Base-by-base conservation (phyloP, 805 yeast genomes). In the Cyberlindnera bimundalis region DNA sequence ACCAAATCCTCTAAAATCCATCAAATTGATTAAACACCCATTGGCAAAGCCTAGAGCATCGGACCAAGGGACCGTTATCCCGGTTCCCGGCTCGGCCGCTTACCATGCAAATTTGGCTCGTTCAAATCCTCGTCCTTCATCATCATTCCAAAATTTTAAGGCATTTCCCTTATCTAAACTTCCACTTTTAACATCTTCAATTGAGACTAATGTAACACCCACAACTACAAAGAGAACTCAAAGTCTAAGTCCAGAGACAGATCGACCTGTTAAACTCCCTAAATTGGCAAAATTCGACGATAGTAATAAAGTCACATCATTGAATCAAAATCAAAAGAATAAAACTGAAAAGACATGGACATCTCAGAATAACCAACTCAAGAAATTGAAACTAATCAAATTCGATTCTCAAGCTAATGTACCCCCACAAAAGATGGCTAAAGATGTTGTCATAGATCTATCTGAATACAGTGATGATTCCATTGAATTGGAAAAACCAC, bases 211-310 rank as follows among this genome's bases (percentile, higher is more conserved):
- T 6, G 24, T 7, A 21, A 29, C 19, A 14, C 11, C 17, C 19
- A 29, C 19, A 4, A 21, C 16, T 28, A 20, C 27, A 9, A 35
- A 31, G 23, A 23, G 33, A 16, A 15, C 24, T 17, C 7, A 30
- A 7, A 13, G 15, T n/a, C 8, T 28, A 9, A 29, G 28, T 15
- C 39, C 43, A 13, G 15, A 24, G 6, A 4, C 10, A 2, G 30
- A 35, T 9, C 34, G 25, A 23, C 43, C 39, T 4, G 17, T 14
- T 5, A 50, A 29, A 40, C 48, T 27, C 12, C 52, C 38, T 44
- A 55, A 36, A 37, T 47, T 33, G 18, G 35, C 45, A 25, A 40
- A 24, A 15, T 23, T 37, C 5, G 31, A 24, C 13, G 43, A 37
- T 14, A 16, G 7, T 12, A 16, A 15, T 18, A 7, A 14, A 6